These are phyloP conservation scores for Suillus subaureus DNA, from an alignment of 768 basidiomycete species.

Conservation along the genomic window DNA sequence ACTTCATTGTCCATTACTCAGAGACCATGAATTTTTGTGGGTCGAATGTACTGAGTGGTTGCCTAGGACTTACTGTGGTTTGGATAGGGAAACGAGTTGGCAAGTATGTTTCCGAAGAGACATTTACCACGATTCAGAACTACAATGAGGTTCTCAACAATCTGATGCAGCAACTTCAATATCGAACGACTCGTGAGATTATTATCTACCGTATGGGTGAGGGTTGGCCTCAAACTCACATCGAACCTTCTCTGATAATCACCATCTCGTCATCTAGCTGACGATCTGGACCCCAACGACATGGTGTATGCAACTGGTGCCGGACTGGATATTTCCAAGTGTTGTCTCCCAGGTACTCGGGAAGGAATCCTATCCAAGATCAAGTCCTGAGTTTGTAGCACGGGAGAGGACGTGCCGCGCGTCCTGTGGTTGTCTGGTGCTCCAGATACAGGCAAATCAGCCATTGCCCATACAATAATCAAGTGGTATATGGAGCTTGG, in stretches of 20 bases:
- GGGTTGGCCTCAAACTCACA: no score
- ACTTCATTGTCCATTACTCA: no score
- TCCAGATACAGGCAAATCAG: conserved; percentile 19
- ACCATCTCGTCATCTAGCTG: no score
- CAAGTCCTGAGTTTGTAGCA: no score
- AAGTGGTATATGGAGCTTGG: neutral
- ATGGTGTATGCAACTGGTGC: no score
- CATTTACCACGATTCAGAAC: neutral
- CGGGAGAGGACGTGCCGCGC: neutral
- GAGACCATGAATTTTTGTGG: conserved; percentile 25
- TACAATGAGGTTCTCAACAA: neutral
- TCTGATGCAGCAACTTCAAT: no score
- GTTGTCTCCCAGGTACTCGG: no score
- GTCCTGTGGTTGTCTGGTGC: conserved; percentile 16
- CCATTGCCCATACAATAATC: conserved; percentile 21
- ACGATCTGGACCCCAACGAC: no score
- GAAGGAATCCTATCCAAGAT: neutral
- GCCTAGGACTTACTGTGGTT: neutral
- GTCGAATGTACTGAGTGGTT: neutral
- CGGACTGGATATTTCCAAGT: no score
- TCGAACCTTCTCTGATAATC: no score
- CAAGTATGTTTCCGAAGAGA: neutral
- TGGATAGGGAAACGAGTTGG: neutral
- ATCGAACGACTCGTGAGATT: no score
- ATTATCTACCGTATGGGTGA: no score